A percentile compares a stretch with the other conserved stretches of the same genome.
phyloP scores from a whole-genome alignment of 192 early-diverging fungal species.

The Globomyces pollinis-pini region DNA sequence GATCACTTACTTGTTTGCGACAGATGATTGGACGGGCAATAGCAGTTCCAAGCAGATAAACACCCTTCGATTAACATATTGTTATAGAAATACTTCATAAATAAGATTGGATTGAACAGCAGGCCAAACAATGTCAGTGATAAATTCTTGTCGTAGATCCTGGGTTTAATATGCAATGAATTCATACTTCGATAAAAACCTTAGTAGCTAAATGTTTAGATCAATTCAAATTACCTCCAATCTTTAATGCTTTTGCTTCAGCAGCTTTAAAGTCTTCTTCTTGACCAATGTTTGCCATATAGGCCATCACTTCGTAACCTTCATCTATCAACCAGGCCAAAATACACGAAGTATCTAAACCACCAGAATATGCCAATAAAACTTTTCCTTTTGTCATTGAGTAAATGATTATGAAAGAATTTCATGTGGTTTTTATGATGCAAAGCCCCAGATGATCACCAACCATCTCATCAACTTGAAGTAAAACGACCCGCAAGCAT shows the following conservation, averaged over 20 bases:
- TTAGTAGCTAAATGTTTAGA: too few species aligned
- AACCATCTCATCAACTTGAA: too few species aligned
- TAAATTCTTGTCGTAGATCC: slow-evolving; percentile 88
- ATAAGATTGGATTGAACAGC: slow-evolving; percentile 90
- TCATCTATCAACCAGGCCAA: slow-evolving; percentile 93
- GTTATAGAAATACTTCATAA: slow-evolving; percentile 63
- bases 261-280: slow-evolving; percentile 98
- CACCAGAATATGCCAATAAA: slow-evolving; percentile 93
- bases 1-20: slow-evolving; percentile 34
- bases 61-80: slow-evolving; percentile 38
- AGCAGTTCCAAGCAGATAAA: slow-evolving; percentile 96
- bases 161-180: slow-evolving; percentile 36
- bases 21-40: slow-evolving; percentile 96
- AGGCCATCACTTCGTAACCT: slow-evolving; percentile 94
- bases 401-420: too few species aligned
- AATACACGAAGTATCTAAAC: slow-evolving; percentile 98
- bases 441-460: too few species aligned
- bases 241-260: slow-evolving; percentile 78
- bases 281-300: slow-evolving; percentile 98
- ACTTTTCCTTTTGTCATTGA: slow-evolving; percentile 34
- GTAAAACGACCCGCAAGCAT: too few species aligned
- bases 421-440: too few species aligned
- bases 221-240: too few species aligned
- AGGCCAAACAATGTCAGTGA: slow-evolving; percentile 87
- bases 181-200: slow-evolving; percentile 74